Base-by-base conservation (phyloP, 1,284 basidiomycete genomes). In the Pholiota adiposa region DNA sequence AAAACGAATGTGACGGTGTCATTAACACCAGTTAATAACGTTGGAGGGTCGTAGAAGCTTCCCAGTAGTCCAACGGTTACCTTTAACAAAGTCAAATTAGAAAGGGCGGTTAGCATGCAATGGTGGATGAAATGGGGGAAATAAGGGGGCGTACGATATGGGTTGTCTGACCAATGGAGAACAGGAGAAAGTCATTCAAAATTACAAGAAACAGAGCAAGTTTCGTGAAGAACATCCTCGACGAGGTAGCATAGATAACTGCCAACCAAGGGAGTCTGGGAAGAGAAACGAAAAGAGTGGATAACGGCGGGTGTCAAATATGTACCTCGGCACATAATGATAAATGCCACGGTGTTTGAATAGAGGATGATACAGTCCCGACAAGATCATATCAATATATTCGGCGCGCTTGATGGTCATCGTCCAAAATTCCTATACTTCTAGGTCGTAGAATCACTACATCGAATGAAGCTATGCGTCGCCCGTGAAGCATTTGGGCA, bases 1-100 rank as follows among this genome's bases (percentile, higher is more conserved):
- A 77, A 75, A 34, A 73, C 50, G 54, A 77, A 77, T 38, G 63
- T 68, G 6, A 75, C 62, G 19, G 64, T 73, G 59, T 77, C 76
- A 46, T 71, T 70, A 31, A 71, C 29, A 14, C 58, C 60, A 9
- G 73, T 75, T 36, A 68, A 70, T 19, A 70, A 44, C 2, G 68
- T 70, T 6, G 63, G 46, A 6, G 77, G 76, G 23, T 69, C 56
- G 63, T 69, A 79, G 60, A 76, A 75, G 54, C 73, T 74, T 27
- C 75, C 76, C 54, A 74, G 59, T 11, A 66, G 56, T 8, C 75
- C 76, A 21, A 77, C 76, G 4, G 34, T 64, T 29, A 79, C 72
- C 76, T 77, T 54, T 3, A 31, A 18, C 50, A 43, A 49, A 23
- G 36, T 8, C 29, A 36, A 21, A 38, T 51, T 6, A 5, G 50